phyloP scores from a whole-genome alignment of 2,329 filamentous ascomycete species.

The Apiospora pterosperma region DNA sequence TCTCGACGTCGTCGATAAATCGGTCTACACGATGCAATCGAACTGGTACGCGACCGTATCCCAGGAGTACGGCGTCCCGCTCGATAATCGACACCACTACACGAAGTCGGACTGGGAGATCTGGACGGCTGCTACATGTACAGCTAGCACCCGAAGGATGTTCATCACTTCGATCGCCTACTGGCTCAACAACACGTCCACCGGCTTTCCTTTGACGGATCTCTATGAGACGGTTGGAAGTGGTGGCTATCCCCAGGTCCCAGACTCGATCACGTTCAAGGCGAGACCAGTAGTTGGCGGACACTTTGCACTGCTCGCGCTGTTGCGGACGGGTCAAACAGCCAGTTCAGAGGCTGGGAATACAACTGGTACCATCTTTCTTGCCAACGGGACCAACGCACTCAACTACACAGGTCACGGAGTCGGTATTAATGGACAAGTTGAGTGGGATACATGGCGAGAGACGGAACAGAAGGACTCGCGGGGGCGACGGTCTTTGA shows the following conservation, averaged over 20 bases:
- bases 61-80: slow-evolving; percentile 67
- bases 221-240: slow-evolving; percentile 62
- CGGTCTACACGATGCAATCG: slow-evolving; percentile 29
- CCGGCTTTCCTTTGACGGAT: slow-evolving; percentile 63
- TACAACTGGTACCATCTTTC: background rate
- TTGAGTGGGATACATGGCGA: background rate
- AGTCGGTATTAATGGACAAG: background rate
- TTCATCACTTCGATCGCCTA: slow-evolving; percentile 61
- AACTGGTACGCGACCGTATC: slow-evolving; percentile 45
- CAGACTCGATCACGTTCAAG: slow-evolving; percentile 58
- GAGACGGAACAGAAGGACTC: background rate
- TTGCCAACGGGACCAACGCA: background rate
- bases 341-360: slow-evolving; percentile 6
- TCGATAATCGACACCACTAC: slow-evolving; percentile 68
- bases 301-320: slow-evolving; percentile 66
- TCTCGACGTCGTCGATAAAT: slow-evolving; percentile 24
- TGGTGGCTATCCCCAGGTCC: slow-evolving; percentile 48
- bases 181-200: slow-evolving; percentile 68
- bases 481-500: background rate
- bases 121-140: slow-evolving; percentile 65
- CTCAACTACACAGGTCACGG: background rate
- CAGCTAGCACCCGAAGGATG: slow-evolving; percentile 49
- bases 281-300: slow-evolving; percentile 71
- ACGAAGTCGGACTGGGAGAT: slow-evolving; percentile 76
- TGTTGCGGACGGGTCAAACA: slow-evolving; percentile 30